Evolutionary conservation across 495 filamentous ascomycete genomes (phyloP), one percentile per base, ranked within the genome.

Genomic region (Haplographium delicatum): DNA sequence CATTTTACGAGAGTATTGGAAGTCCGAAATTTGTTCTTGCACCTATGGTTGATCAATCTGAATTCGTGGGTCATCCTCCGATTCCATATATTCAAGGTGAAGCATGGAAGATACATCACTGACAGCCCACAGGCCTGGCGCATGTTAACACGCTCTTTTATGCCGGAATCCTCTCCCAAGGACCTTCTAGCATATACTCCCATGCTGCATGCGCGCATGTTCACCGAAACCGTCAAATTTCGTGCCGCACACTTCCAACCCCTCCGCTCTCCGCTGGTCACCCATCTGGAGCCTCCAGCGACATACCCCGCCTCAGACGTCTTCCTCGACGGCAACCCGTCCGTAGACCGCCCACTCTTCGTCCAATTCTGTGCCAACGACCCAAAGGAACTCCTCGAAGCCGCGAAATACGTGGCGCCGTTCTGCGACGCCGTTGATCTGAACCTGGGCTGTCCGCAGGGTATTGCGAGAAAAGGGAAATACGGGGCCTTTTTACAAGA

Each of bases 11-110:
- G 65, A 93, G 86, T 58, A 80, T 99, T 47, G 93, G 94, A 10
- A 89, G 84, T 48, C 93, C 93, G 0, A 94, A 86, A 62, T 82
- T 86, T 55, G 79, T 97, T 33, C 76, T 99, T 23, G 93, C 93
- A 27, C 93, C 93, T 26, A 99, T 99, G 93, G 93, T 99, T 18
- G 93, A 97, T 57, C 86, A 96, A 62, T 95, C 89, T 3, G 94
- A 98, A 72, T 95, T 96, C 71, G 91, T 96, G 74, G 53, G 84
- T 72, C 50, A 7, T 20, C 39, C 15, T 7, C 22, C 39, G 4
- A 11, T 13, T 26, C 39, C 20, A 16, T 25, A 2, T 25, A 5
- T 26, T n/a, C n/a, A n/a, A n/a, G n/a, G n/a, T n/a, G n/a, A n/a
- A n/a, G n/a, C n/a, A n/a, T n/a, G n/a, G n/a, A n/a, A n/a, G n/a